These are phyloP conservation scores for Iris pallida DNA, from an alignment of 116 monocot species.

Conservation along the genomic window DNA sequence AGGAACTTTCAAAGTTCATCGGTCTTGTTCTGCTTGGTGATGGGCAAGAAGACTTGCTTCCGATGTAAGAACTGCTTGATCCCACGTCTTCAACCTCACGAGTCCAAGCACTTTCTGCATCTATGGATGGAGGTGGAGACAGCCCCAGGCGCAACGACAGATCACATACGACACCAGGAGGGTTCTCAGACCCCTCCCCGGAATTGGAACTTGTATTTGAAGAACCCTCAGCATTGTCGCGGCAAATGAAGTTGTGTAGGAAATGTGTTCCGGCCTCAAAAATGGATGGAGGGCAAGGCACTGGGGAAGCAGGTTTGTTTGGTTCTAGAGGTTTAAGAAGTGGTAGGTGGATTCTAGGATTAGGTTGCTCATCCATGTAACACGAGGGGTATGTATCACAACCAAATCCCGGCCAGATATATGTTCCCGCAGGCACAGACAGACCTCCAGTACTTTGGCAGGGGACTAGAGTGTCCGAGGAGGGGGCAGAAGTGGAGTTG, in stretches of 20 bases:
- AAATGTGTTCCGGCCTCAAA: slow-evolving; percentile 6
- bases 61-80: slow-evolving; percentile 44
- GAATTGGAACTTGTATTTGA: background rate
- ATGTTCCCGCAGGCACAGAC: background rate
- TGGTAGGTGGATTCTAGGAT: no score
- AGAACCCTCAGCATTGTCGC: background rate
- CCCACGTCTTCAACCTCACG: slow-evolving; percentile 41
- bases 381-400: slow-evolving; percentile 34
- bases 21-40: background rate
- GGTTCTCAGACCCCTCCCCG: background rate
- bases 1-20: slow-evolving; percentile 2
- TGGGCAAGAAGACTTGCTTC: slow-evolving; percentile 9
- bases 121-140: slow-evolving; percentile 16
- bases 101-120: slow-evolving; percentile 21
- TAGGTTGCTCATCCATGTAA: slow-evolving; percentile 14
- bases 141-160: slow-evolving; percentile 61
- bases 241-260: slow-evolving; percentile 12
- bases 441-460: no score
- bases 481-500: background rate
- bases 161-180: slow-evolving; percentile 25
- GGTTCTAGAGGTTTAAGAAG: no score
- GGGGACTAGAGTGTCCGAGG: no score
- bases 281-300: background rate
- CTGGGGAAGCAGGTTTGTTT: no score
- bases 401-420: slow-evolving; percentile 12